Evolutionary conservation across 2,329 filamentous ascomycete species (phyloP).

Genomic region (Colletotrichum salicis): DNA sequence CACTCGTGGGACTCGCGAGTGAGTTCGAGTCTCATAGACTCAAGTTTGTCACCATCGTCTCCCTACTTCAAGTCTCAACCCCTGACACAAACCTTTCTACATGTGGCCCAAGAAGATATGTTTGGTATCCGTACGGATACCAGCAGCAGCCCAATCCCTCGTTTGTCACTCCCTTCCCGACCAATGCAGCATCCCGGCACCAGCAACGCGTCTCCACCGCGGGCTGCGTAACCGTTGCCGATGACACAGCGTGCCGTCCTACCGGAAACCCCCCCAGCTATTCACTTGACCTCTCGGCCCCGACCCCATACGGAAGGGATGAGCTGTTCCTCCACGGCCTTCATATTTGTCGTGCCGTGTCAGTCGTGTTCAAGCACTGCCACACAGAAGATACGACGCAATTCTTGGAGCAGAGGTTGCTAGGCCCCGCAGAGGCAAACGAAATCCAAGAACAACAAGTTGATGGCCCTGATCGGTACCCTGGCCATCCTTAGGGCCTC

Average conservation of each 20-base stretch:
- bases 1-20: too few species aligned
- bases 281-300: conserved; percentile 30
- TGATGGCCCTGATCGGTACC: conserved; percentile 23
- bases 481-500: conserved; percentile 25
- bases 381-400: conserved; percentile 18
- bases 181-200: conserved; percentile 13
- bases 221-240: conserved; percentile 11
- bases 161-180: background rate
- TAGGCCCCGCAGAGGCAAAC: conserved; percentile 19
- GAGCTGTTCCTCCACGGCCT: conserved; percentile 4
- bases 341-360: background rate
- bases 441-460: conserved; percentile 18
- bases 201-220: background rate
- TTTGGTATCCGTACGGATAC: background rate
- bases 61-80: background rate
- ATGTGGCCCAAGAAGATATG: background rate
- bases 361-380: conserved; percentile 10
- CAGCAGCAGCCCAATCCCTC: background rate
- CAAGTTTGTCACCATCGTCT: background rate
- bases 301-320: conserved; percentile 28
- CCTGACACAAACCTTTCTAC: background rate
- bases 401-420: conserved; percentile 1
- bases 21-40: background rate
- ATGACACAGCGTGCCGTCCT: conserved; percentile 24
- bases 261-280: conserved; percentile 31